Evolutionary conservation across 2,329 filamentous ascomycete species (phyloP), one percentile per base, ranked within the genome.

Genomic region (Colletotrichum sp.): DNA sequence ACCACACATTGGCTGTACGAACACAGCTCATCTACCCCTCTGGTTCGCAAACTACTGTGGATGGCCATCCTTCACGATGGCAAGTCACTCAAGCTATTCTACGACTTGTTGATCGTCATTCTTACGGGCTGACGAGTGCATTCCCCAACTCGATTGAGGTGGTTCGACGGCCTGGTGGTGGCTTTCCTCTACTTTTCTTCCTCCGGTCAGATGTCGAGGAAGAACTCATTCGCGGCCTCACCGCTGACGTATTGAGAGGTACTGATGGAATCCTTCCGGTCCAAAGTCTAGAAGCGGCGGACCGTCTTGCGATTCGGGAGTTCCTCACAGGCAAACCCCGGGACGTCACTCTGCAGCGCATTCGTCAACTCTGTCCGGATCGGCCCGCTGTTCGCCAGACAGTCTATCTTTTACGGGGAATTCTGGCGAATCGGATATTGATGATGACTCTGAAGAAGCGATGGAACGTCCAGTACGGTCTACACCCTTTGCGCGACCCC

Each of bases 401-500:
- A 0, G 76, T 93, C 0, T 87, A 91, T 9, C 86, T 94, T 0
- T 80, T 95, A 0, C 89, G 93, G 0, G 94, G 94, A 0, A 83
- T 95, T 0, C 80, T 95, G 0, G 86, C 90, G 0, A 87, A 92
- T 70, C 84, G 89, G 0, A 90, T 95, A 4, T 81, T 95, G 0
- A 79, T 90, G 2, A 88, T 92, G 30, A 89, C 87, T 4, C 79
- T 94, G 0, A 89, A 90, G 66, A 94, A 94, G 79, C 84, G 91
- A 5, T 94, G 90, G 90, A 92, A 93, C 32, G 93, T 95, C 0
- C 86, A 90, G 58, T 96, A 93, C 62, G 91, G 91, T 0, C 82
- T 93, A 0, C 87, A 92, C 76, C 87, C 89, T 0, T 61, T 76
- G 0, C 86, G 93, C 16, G 85, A 88, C 55, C 91, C 91, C 0